Conservation (phyloP, 2,329 filamentous ascomycete genomes). For the Acarospora socialis region DNA sequence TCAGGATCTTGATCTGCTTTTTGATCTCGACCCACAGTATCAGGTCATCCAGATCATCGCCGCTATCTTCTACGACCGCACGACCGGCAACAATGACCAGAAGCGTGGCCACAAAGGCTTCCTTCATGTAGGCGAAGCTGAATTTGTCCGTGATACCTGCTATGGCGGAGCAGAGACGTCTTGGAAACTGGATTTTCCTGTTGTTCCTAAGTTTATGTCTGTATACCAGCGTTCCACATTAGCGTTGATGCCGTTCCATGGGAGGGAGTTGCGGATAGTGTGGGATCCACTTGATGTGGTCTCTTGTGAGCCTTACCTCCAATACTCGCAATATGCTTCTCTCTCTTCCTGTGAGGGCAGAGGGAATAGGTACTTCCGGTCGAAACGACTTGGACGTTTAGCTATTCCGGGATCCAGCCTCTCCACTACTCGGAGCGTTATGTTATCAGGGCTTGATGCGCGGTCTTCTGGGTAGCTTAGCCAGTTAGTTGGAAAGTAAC, state of each 20-base stretch:
- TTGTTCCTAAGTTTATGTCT: conserved; percentile 34
- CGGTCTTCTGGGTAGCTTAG: background rate
- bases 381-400: conserved; percentile 52
- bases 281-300: too few relatives aligned
- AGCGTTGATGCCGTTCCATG: too few relatives aligned
- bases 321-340: conserved; percentile 46
- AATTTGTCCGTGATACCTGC: conserved; percentile 50
- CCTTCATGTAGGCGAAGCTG: conserved; percentile 56
- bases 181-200: conserved; percentile 45
- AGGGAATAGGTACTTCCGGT: conserved; percentile 52
- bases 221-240: background rate
- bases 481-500: background rate
- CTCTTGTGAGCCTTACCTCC: conserved; percentile 45
- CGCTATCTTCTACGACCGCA: conserved; percentile 16
- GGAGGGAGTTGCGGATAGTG: too few relatives aligned
- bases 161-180: conserved; percentile 42
- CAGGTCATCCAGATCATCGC: conserved; percentile 35
- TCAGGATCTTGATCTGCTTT: conserved; percentile 46
- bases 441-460: too few relatives aligned
- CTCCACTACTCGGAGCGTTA: conserved; percentile 13
- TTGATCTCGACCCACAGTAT: conserved; percentile 48
- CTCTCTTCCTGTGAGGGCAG: conserved; percentile 42
- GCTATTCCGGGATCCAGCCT: conserved; percentile 51
- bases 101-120: conserved; percentile 51
- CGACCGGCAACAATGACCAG: conserved; percentile 38